These are phyloP conservation scores for Salvia rosmarinus DNA, from an alignment of 257 asterid species.

Conservation along the genomic window DNA sequence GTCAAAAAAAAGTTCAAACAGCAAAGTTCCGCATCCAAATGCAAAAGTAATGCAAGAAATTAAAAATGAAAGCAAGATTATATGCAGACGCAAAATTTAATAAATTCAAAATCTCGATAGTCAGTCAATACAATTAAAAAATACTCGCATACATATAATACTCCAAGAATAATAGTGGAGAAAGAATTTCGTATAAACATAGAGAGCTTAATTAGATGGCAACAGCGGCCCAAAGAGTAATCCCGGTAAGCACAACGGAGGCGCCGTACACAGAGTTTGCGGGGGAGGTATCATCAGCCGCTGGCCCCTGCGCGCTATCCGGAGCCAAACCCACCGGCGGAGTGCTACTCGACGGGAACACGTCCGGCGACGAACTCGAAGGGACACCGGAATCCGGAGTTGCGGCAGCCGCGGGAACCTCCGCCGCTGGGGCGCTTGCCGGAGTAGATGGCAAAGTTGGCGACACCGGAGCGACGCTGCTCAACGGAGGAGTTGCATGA, in stretches of 20 bases:
- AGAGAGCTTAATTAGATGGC: constrained; percentile 35
- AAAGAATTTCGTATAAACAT: neutral
- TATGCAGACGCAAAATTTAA: neutral
- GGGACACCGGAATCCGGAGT: constrained; percentile 43
- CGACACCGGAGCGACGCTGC: constrained; percentile 32
- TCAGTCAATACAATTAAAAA: no score
- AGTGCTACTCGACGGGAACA: constrained; percentile 50
- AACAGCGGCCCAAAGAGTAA: constrained; percentile 49
- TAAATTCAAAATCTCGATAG: neutral
- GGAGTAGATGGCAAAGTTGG: constrained; percentile 44
- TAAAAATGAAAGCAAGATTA: neutral
- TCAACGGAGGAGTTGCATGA: constrained; percentile 46
- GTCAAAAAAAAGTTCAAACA: no score
- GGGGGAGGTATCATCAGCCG: constrained; percentile 51
- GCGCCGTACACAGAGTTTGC: constrained; percentile 31
- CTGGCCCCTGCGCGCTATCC: constrained; percentile 54
- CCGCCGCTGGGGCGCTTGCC: constrained; percentile 46
- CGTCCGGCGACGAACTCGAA: constrained; percentile 48
- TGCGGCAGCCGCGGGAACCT: constrained; percentile 46
- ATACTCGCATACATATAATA: no score
- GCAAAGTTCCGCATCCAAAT: neutral
- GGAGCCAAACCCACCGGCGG: constrained; percentile 61
- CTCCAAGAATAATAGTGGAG: neutral
- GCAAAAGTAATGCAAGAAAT: neutral
- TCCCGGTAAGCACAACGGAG: constrained; percentile 44